phyloP scores from a whole-genome alignment of 768 basidiomycete species.

The Suillus placidus region DNA sequence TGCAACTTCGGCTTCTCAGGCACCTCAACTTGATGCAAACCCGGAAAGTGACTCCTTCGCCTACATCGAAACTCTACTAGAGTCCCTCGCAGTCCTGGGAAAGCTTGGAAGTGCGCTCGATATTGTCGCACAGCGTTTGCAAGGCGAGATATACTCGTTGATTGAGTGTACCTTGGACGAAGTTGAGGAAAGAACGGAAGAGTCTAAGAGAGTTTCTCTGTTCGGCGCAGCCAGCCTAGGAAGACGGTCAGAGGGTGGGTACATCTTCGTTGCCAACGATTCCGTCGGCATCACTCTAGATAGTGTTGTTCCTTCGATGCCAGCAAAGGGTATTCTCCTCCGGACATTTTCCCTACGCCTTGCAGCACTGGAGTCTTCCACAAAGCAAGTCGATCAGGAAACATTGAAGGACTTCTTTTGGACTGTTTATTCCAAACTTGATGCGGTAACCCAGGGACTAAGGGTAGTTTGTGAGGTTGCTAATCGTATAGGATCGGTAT shows the following conservation, averaged over 20 bases:
- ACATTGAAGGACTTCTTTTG: conserved; percentile 91
- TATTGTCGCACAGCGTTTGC: conserved; percentile 77
- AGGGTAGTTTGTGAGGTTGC: conserved; percentile 89
- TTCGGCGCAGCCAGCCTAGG: conserved; percentile 39
- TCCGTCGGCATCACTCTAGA: conserved; percentile 22
- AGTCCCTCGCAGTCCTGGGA: conserved; percentile 90
- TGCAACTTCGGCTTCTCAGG: conserved; percentile 24
- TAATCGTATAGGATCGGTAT: conserved; percentile 86
- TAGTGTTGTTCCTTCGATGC: conserved; percentile 30
- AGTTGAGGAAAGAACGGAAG: conserved; percentile 88
- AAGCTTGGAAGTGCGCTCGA: conserved; percentile 86
- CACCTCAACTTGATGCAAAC: conserved; percentile 45
- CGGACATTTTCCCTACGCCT: conserved; percentile 63
- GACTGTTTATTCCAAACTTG: conserved; percentile 94
- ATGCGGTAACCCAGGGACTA: conserved; percentile 90
- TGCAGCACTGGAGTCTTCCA: conserved; percentile 71
- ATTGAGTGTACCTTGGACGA: conserved; percentile 89
- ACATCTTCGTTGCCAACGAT: conserved; percentile 44
- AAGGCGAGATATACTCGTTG: conserved; percentile 79
- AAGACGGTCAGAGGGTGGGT: conserved; percentile 52
- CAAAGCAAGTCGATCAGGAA: conserved; percentile 79
- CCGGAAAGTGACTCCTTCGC: conserved; percentile 93
- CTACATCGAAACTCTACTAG: conserved; percentile 90
- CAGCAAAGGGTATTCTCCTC: conserved; percentile 30
- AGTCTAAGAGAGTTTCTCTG: conserved; percentile 57